Evolutionary conservation across 1,284 basidiomycete genomes (phyloP).

Genomic region (Boletus semigastroideus): DNA sequence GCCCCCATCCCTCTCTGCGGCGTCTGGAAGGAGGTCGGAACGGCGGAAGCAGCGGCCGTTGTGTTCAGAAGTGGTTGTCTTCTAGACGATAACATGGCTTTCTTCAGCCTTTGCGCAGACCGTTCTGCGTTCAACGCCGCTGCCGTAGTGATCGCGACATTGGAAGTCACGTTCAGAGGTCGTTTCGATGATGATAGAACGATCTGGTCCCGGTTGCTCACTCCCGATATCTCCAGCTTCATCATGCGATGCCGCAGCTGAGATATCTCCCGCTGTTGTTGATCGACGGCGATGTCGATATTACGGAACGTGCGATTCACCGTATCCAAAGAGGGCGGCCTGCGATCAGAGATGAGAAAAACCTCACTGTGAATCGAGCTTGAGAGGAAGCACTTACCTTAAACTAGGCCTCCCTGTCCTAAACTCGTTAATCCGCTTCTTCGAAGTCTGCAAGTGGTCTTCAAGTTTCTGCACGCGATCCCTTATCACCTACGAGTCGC

Average conservation of each 20-base stretch:
- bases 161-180: slow-evolving; percentile 51
- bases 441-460: slow-evolving; percentile 65
- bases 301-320: slow-evolving; percentile 83
- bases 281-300: slow-evolving; percentile 68
- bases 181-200: slow-evolving; percentile 38
- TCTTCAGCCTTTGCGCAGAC: slow-evolving; percentile 67
- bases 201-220: slow-evolving; percentile 39
- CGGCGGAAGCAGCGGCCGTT: slow-evolving; percentile 43
- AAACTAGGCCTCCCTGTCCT: slow-evolving; percentile 64
- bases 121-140: slow-evolving; percentile 78
- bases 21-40: slow-evolving; percentile 42
- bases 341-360: slow-evolving; percentile 30
- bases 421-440: slow-evolving; percentile 64
- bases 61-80: slow-evolving; percentile 66
- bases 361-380: background rate
- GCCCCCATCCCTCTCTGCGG: slow-evolving; percentile 22
- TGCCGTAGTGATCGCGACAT: slow-evolving; percentile 69
- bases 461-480: slow-evolving; percentile 79
- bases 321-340: slow-evolving; percentile 80
- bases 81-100: slow-evolving; percentile 59
- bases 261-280: slow-evolving; percentile 61
- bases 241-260: slow-evolving; percentile 55
- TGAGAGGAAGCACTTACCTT: slow-evolving; percentile 46
- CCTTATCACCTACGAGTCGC: slow-evolving; percentile 51
- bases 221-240: slow-evolving; percentile 45